Evolutionary conservation across 2,329 filamentous ascomycete genomes (phyloP).

Genomic region (Fonsecaea monophora): DNA sequence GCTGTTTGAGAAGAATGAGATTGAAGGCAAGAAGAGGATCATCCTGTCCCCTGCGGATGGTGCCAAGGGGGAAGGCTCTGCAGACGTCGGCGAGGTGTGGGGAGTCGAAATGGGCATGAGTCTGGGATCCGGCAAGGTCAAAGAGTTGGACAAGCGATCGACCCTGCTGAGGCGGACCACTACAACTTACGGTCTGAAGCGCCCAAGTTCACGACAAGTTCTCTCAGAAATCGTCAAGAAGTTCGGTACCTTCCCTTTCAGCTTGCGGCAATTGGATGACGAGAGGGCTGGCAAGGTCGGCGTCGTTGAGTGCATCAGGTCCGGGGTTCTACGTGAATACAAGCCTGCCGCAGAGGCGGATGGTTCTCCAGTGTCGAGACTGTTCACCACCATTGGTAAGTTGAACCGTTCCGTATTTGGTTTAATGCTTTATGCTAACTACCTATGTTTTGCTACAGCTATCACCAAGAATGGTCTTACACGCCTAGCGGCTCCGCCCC

Average conservation of each 20-base stretch:
- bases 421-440: conserved; percentile 5
- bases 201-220: conserved; percentile 88
- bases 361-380: conserved; percentile 78
- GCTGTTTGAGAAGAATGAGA: conserved; percentile 96
- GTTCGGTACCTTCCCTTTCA: conserved; percentile 98
- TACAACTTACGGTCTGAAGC: conserved; percentile 91
- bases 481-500: conserved; percentile 77
- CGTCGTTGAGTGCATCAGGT: conserved; percentile 93
- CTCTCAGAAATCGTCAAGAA: conserved; percentile 96
- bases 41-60: conserved; percentile 82
- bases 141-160: conserved; percentile 83
- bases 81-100: conserved; percentile 93
- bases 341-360: conserved; percentile 96
- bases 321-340: conserved; percentile 91
- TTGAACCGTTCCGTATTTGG: conserved; percentile 38
- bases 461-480: conserved; percentile 98
- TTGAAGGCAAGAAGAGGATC: conserved; percentile 98
- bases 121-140: conserved; percentile 91
- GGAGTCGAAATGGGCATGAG: conserved; percentile 95
- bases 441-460: conserved; percentile 58
- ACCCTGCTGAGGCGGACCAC: conserved; percentile 93
- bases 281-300: conserved; percentile 95
- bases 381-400: conserved; percentile 92
- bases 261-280: conserved; percentile 92
- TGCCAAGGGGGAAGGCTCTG: conserved; percentile 85